Conservation (phyloP, 2,329 filamentous ascomycete species). For the Phaeosphaeria sp. region DNA sequence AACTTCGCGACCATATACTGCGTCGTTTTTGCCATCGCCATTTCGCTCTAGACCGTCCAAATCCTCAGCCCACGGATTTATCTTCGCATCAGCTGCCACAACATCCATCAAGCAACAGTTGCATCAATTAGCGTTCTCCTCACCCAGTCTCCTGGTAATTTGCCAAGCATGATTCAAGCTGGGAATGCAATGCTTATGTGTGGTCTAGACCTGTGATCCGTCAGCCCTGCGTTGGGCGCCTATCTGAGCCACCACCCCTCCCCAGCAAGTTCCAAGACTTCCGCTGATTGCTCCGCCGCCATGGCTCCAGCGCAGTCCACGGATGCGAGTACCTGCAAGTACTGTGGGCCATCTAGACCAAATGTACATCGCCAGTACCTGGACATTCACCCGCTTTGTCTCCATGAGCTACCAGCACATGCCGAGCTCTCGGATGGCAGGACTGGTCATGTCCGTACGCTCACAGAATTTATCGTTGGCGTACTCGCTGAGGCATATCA, state of each 20-base stretch:
- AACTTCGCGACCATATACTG: not conserved
- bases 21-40: not conserved
- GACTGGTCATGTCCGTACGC: not conserved
- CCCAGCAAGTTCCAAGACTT: slow-evolving; percentile 1
- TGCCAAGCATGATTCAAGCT: not conserved
- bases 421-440: slow-evolving; percentile 8
- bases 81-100: not conserved
- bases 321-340: not conserved
- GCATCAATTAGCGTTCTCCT: not conserved
- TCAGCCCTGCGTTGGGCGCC: slow-evolving; percentile 1
- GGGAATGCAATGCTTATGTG: not conserved
- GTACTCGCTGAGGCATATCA: slow-evolving; percentile 24
- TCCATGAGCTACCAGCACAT: slow-evolving; percentile 28
- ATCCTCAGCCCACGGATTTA: not conserved
- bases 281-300: slow-evolving; percentile 2
- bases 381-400: slow-evolving; percentile 11
- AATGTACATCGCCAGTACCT: slow-evolving; percentile 10
- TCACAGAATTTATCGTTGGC: slow-evolving; percentile 21
- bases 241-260: not conserved
- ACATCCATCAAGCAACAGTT: not conserved
- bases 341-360: not conserved
- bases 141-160: not conserved
- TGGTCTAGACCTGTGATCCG: slow-evolving; percentile 2
- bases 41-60: not conserved
- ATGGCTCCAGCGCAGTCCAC: not conserved